These are phyloP conservation scores for Claviceps digitariae DNA, from an alignment of 2,329 filamentous ascomycete species.

Conservation along the genomic window DNA sequence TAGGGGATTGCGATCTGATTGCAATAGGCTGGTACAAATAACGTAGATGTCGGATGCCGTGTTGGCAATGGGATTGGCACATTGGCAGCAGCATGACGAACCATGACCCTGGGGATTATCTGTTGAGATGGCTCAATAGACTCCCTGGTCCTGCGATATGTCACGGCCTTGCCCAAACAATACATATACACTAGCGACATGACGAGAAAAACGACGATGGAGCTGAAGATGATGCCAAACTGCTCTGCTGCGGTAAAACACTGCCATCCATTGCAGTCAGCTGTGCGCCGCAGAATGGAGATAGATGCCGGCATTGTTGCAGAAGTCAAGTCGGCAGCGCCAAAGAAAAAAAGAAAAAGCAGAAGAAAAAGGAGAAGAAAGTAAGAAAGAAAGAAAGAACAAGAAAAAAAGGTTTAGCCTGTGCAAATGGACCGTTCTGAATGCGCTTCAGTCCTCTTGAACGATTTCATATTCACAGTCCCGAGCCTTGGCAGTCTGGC, in stretches of 20 bases:
- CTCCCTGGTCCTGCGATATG: not conserved
- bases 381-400: too few species aligned
- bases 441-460: not conserved
- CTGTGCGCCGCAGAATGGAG: not conserved
- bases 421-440: not conserved
- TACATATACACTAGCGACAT: conserved; percentile 21
- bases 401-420: not conserved
- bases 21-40: not conserved
- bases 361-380: too few species aligned
- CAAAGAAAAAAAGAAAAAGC: too few species aligned
- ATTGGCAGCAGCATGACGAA: not conserved
- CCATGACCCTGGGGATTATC: not conserved
- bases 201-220: conserved; percentile 15
- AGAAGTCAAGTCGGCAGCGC: not conserved
- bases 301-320: not conserved
- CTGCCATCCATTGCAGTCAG: conserved; percentile 21
- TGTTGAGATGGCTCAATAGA: not conserved
- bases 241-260: conserved; percentile 25
- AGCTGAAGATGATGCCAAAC: conserved; percentile 26
- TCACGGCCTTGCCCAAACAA: conserved; percentile 17
- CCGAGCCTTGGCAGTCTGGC: not conserved
- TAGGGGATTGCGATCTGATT: not conserved
- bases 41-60: not conserved
- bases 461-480: not conserved
- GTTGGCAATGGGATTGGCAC: not conserved